Evolutionary conservation across 2,329 filamentous ascomycete genomes (phyloP).

Genomic region (Pleomassaria siparia): DNA sequence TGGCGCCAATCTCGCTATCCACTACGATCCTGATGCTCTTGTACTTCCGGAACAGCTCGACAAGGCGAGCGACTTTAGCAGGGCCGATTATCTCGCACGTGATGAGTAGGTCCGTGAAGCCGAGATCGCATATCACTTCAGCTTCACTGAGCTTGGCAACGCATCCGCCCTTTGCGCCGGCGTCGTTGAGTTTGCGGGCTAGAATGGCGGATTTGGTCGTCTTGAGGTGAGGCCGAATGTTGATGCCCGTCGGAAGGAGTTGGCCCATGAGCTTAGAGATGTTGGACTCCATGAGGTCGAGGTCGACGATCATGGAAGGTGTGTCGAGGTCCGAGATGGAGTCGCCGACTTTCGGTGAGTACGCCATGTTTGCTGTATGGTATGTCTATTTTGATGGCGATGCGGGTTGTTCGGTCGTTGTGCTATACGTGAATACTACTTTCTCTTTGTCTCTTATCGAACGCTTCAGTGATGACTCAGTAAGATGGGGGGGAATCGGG

Average conservation of each 20-base stretch:
- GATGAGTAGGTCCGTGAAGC: conserved; percentile 54
- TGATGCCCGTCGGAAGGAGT: conserved; percentile 49
- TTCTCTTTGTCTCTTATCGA: background rate
- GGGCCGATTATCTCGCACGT: conserved; percentile 54
- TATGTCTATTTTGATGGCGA: background rate
- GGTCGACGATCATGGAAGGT: conserved; percentile 58
- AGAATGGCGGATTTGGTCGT: conserved; percentile 55
- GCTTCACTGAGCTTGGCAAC: conserved; percentile 55
- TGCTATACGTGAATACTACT: background rate
- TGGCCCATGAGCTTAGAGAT: conserved; percentile 50
- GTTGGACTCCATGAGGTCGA: conserved; percentile 56
- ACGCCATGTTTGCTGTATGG: conserved; percentile 16
- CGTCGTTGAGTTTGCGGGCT: conserved; percentile 47
- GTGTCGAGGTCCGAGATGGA: conserved; percentile 52
- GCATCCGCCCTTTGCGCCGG: conserved; percentile 54
- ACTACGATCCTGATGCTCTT: conserved; percentile 50
- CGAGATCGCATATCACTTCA: conserved; percentile 42
- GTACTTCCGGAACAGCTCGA: conserved; percentile 47
- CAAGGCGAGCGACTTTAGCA: conserved; percentile 50
- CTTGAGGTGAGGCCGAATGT: conserved; percentile 56
- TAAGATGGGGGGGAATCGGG: background rate
- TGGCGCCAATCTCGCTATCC: conserved; percentile 50
- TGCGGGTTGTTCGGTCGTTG: background rate
- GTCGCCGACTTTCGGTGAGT: conserved; percentile 49
- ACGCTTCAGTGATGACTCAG: background rate